Conservation (phyloP, 2,329 filamentous ascomycete species). For the Zasmidium citrigriseum region DNA sequence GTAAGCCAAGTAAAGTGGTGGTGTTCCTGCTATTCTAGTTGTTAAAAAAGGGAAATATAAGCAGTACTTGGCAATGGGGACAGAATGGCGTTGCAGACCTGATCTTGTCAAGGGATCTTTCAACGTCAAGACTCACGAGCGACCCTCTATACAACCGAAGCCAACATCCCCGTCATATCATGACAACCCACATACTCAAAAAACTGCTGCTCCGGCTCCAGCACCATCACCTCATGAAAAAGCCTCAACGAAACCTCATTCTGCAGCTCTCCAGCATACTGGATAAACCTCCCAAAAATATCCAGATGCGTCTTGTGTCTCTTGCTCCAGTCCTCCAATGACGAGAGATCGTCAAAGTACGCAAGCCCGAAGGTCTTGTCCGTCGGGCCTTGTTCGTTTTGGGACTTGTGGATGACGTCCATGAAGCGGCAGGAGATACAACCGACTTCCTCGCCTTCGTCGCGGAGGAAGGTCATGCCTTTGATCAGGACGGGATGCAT, state of each 20-base stretch:
- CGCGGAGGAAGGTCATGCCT: constrained; percentile 49
- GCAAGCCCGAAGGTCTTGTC: constrained; percentile 28
- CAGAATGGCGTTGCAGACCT: too few species aligned
- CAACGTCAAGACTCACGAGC: too few species aligned
- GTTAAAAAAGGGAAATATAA: too few species aligned
- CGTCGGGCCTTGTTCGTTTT: constrained; percentile 3
- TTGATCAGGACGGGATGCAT: constrained; percentile 48
- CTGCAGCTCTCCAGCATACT: constrained; percentile 26
- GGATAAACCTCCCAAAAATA: constrained; percentile 26
- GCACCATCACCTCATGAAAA: constrained; percentile 28
- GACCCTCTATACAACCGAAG: neutral
- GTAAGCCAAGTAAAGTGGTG: too few species aligned
- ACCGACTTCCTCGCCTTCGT: constrained; percentile 45
- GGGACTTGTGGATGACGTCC: constrained; percentile 35
- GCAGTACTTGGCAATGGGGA: too few species aligned
- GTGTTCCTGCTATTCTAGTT: too few species aligned
- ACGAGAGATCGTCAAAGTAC: constrained; percentile 26
- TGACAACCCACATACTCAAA: constrained; percentile 29
- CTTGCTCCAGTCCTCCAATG: constrained; percentile 27
- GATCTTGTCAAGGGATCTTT: too few species aligned
- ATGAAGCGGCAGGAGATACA: constrained; percentile 49
- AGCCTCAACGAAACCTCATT: constrained; percentile 22
- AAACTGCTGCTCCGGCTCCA: constrained; percentile 23
- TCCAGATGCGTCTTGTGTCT: constrained; percentile 27
- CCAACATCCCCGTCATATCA: constrained; percentile 23